Conservation (phyloP, 1,139 yeast species). For the Meyerozyma sp. region DNA sequence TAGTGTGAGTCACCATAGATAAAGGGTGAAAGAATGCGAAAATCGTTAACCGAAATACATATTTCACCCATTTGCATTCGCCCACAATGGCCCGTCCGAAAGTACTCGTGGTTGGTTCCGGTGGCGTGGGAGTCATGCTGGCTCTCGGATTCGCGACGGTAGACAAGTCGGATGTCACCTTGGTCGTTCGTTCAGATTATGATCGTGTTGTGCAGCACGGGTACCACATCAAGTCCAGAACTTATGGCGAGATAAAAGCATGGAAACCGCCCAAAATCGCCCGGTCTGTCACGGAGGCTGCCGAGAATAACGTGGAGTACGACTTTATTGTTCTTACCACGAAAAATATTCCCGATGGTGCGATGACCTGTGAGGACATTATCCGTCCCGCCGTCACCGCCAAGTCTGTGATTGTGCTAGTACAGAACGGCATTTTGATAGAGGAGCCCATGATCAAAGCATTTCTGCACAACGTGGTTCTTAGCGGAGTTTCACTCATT, state of each 20-base stretch:
- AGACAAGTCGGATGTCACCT: constrained; percentile 11
- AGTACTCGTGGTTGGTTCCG: constrained; percentile 39
- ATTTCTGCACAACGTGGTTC: constrained; percentile 13
- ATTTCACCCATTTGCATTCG: background rate
- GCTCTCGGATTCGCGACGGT: constrained; percentile 15
- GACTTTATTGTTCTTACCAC: constrained; percentile 14
- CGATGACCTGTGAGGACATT: constrained; percentile 13
- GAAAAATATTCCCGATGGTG: constrained; percentile 18
- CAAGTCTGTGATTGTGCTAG: constrained; percentile 10
- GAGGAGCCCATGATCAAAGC: constrained; percentile 11
- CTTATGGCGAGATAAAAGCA: constrained; percentile 8
- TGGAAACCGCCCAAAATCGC: constrained; percentile 11
- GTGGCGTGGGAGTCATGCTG: constrained; percentile 25
- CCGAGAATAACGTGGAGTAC: constrained; percentile 7
- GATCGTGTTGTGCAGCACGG: constrained; percentile 8
- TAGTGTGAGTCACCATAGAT: background rate
- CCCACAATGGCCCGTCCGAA: constrained; percentile 15
- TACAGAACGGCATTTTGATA: constrained; percentile 14
- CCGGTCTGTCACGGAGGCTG: constrained; percentile 9
- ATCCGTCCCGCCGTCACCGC: constrained; percentile 12
- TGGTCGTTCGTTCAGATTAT: constrained; percentile 13
- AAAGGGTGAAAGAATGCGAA: background rate
- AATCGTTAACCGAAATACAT: no score
- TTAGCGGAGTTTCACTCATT: constrained; percentile 24
- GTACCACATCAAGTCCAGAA: constrained; percentile 8